Base-by-base conservation (phyloP, 2,329 filamentous ascomycete genomes). In the Sclerotinia minor region DNA sequence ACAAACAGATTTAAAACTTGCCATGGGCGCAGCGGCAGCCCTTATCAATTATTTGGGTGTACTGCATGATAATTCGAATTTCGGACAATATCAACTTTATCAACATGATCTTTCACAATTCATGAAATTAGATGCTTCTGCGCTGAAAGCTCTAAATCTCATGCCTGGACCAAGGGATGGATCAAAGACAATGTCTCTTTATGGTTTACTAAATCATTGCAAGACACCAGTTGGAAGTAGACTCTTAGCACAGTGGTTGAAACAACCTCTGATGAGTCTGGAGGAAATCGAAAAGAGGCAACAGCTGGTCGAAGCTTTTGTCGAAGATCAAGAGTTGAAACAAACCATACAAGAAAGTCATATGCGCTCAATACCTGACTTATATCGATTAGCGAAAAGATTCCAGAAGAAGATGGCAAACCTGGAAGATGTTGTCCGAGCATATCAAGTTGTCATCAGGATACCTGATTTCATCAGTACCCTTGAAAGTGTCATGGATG, bases 341-440 rank as follows among this genome's bases (percentile, higher is more conserved):
- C 95, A 98, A 80, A 96, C 91, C 0, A 92, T 99, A 86, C 96
- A 99, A 79, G 95, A 99, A 79, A 92, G 97, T 75, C 95, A 99
- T 76, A 83, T 99, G 21, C 89, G 92, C 59, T 92, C 92, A 0
- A 94, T 99, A 32, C 96, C 95, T 0, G 96, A 99, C 77, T 84
- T 99, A 0, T 98, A 97, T 78, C 87, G 95, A 15, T 83, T 99
- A 3, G 90, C 94, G 0, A 99, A 98, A 81, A 92, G 93, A 67
- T 98, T 99, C 75, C 95, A 99, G 78, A 89, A 92, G 60, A 92
- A 92, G 76, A 89, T 91, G 77, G 96, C 95, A 11, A 97, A 91
- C 69, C 81, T 99, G 7, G 95, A 99, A 78, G 95, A 99, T 78
- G 96, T 99, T 5, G 94, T 99, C 6, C 86, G 94, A 71, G 91